Evolutionary conservation across 1,284 basidiomycete genomes (phyloP).

Genomic region (Rhodotorula sp.): DNA sequence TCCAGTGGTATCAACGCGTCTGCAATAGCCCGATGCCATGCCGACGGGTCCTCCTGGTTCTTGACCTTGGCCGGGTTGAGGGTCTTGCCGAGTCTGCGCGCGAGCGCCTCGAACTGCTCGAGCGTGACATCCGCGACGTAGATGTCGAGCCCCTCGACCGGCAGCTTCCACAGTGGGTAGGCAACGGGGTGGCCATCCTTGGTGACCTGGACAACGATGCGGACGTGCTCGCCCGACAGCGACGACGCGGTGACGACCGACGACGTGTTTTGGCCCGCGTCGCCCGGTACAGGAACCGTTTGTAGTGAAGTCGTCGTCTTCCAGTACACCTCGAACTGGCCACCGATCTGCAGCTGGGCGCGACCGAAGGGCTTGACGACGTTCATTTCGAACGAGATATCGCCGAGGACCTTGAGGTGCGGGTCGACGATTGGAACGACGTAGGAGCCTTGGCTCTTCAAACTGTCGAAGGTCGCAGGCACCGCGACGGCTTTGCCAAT

Average conservation of each 20-base stretch:
- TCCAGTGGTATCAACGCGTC: constrained; percentile 68
- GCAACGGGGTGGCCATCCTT: constrained; percentile 83
- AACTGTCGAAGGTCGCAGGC: constrained; percentile 67
- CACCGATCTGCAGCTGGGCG: constrained; percentile 92
- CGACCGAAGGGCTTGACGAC: constrained; percentile 88
- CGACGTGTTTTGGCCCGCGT: constrained; percentile 18
- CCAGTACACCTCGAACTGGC: constrained; percentile 90
- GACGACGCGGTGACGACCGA: constrained; percentile 75
- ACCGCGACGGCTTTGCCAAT: constrained; percentile 90
- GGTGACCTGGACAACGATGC: constrained; percentile 86
- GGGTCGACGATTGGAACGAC: constrained; percentile 86
- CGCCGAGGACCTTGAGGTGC: constrained; percentile 89
- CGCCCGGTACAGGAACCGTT: constrained; percentile 46
- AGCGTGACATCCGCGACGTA: constrained; percentile 79
- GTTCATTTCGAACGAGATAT: constrained; percentile 86
- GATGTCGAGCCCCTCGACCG: constrained; percentile 70
- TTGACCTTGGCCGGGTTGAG: constrained; percentile 44
- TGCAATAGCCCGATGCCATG: constrained; percentile 62
- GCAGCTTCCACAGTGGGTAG: constrained; percentile 69
- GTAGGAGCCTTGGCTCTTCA: constrained; percentile 56
- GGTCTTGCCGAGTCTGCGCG: constrained; percentile 57
- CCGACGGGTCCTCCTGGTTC: constrained; percentile 51
- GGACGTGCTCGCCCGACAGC: constrained; percentile 80
- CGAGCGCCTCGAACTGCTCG: constrained; percentile 71
- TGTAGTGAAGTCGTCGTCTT: constrained; percentile 63